Percentiles rank a stretch among this genome's conserved stretches.
phyloP scores from a whole-genome alignment of 2,329 filamentous ascomycete species.

The Septoria petroselini region DNA sequence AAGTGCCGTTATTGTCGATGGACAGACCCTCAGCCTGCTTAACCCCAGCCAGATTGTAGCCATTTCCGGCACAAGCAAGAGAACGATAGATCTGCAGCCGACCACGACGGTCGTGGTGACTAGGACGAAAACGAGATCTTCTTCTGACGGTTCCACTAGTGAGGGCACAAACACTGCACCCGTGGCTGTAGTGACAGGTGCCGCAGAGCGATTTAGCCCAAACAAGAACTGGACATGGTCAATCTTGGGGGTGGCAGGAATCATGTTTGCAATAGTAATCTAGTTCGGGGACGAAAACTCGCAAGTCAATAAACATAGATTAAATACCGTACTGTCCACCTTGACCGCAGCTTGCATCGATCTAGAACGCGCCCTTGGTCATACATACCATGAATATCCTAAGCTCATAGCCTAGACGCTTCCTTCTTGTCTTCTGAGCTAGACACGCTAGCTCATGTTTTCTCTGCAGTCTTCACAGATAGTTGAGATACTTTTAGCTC shows the following conservation, averaged over 20 bases:
- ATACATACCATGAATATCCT: too few relatives aligned
- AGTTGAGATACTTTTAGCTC: too few relatives aligned
- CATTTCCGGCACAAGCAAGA: slow-evolving; percentile 1
- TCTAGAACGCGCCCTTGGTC: too few relatives aligned
- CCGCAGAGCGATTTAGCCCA: background rate
- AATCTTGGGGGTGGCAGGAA: background rate
- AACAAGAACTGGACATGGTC: background rate
- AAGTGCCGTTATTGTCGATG: slow-evolving; percentile 1
- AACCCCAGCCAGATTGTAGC: slow-evolving; percentile 7
- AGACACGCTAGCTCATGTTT: too few relatives aligned
- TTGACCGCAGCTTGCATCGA: too few relatives aligned
- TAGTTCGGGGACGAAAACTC: too few relatives aligned
- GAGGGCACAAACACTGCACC: background rate
- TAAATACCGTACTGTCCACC: too few relatives aligned
- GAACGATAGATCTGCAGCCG: background rate
- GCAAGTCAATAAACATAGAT: too few relatives aligned
- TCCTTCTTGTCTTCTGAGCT: too few relatives aligned
- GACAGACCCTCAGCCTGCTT: slow-evolving; percentile 6
- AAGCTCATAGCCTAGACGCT: too few relatives aligned
- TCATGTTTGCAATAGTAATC: too few relatives aligned
- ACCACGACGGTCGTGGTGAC: slow-evolving; percentile 3
- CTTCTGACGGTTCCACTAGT: background rate
- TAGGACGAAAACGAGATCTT: background rate
- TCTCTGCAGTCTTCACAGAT: too few relatives aligned
- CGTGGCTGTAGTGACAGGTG: background rate